Conservation (phyloP, 352 stramenopile species). For the Pythium brassicae region DNA sequence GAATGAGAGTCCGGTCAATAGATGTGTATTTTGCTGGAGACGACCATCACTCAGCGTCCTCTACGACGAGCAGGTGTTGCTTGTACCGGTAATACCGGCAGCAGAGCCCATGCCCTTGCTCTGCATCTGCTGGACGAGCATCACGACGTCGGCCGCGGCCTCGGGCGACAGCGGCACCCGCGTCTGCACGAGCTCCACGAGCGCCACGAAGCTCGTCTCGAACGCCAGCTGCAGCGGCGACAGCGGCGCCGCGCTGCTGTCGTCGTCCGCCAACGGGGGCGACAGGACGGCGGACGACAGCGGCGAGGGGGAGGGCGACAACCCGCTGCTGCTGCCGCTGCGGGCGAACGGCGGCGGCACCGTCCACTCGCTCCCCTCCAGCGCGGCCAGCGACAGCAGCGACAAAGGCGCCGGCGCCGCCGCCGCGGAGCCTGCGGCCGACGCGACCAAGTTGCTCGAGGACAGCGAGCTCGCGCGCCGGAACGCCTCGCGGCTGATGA, state of each 20-base stretch:
- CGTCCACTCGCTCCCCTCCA: neutral
- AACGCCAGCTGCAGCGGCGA: slow-evolving; percentile 71
- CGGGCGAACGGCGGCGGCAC: neutral
- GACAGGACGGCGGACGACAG: neutral
- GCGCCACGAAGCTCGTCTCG: slow-evolving; percentile 52
- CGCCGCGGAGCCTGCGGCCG: neutral
- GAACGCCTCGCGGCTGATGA: slow-evolving; percentile 61
- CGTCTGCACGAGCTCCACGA: slow-evolving; percentile 37
- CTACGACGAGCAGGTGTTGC: neutral
- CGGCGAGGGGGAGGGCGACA: neutral
- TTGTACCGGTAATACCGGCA: neutral
- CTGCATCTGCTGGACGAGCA: slow-evolving; percentile 29
- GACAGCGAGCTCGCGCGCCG: slow-evolving; percentile 19
- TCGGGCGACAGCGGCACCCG: slow-evolving; percentile 32
- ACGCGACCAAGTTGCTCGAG: neutral
- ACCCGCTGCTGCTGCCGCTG: neutral
- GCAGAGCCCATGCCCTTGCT: slow-evolving; percentile 8
- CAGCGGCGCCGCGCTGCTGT: slow-evolving; percentile 8
- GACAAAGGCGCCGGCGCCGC: neutral
- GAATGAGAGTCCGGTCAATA: too few species aligned
- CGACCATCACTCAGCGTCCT: too few species aligned
- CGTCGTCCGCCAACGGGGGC: neutral
- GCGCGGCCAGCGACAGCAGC: neutral
- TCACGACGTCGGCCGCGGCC: slow-evolving; percentile 16
- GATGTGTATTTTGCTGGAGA: too few species aligned